These are phyloP conservation scores for Neoascochyta sp. DNA, from an alignment of 2,329 filamentous ascomycete genomes.

Conservation along the genomic window DNA sequence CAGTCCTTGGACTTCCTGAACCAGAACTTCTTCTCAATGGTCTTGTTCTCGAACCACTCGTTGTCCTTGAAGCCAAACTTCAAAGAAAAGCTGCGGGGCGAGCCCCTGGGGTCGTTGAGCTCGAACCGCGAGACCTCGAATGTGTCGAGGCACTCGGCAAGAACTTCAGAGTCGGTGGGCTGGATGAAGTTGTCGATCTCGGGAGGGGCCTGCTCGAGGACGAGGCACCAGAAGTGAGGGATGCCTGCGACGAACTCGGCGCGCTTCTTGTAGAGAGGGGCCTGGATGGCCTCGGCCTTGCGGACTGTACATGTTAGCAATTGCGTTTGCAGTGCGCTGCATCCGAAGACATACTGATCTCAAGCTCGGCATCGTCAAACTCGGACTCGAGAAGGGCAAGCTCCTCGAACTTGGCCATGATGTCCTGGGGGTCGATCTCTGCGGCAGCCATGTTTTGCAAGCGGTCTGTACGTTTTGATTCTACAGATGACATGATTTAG, in stretches of 20 bases:
- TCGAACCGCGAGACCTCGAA: constrained; percentile 79
- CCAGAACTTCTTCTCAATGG: constrained; percentile 89
- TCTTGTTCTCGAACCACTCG: constrained; percentile 72
- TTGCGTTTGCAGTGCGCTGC: not conserved
- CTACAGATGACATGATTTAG: constrained; percentile 16
- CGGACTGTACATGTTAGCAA: constrained; percentile 55
- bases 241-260: constrained; percentile 67
- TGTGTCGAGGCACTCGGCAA: constrained; percentile 64
- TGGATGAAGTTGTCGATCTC: constrained; percentile 88
- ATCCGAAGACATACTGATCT: constrained; percentile 60
- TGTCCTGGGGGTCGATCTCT: constrained; percentile 8
- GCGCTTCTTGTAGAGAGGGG: constrained; percentile 73
- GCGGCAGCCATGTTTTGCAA: constrained; percentile 21
- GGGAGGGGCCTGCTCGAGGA: constrained; percentile 79
- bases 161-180: constrained; percentile 69
- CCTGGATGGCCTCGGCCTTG: constrained; percentile 64
- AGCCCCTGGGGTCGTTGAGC: constrained; percentile 62
- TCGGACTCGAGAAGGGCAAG: constrained; percentile 76
- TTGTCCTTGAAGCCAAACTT: constrained; percentile 77
- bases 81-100: constrained; percentile 71
- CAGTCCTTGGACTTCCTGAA: constrained; percentile 68
- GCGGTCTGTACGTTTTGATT: constrained; percentile 7
- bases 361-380: constrained; percentile 77
- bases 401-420: constrained; percentile 59
- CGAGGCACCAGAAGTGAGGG: constrained; percentile 89